A percentile compares a stretch with the other conserved stretches of the same genome.
Evolutionary conservation across 176 grass and related monocot species (phyloP).

Genomic region (Carex parvula): DNA sequence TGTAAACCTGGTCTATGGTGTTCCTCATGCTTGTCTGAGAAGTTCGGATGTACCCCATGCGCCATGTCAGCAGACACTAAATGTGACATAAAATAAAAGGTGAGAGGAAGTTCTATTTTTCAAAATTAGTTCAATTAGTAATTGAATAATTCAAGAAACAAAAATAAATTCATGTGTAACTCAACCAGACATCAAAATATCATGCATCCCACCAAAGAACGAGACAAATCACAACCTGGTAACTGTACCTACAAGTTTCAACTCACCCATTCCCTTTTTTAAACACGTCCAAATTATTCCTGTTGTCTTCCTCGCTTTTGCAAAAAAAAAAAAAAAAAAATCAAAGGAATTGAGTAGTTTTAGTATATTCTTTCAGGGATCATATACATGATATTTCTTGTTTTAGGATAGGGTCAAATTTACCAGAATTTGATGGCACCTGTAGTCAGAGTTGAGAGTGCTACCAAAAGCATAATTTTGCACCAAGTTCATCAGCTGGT

Average conservation of each 20-base stretch:
- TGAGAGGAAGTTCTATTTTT: background rate
- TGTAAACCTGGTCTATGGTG: slow-evolving; percentile 76
- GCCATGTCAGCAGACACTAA: slow-evolving; percentile 94
- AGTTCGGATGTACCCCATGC: slow-evolving; percentile 88
- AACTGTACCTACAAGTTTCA: background rate
- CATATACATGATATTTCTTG: background rate
- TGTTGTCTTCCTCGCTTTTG: background rate
- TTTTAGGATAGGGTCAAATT: background rate
- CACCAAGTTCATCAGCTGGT: background rate
- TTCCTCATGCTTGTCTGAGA: slow-evolving; percentile 88
- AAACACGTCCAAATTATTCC: background rate
- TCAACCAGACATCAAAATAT: background rate
- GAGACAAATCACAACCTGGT: background rate
- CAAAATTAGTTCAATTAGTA: background rate
- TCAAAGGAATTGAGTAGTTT: background rate
- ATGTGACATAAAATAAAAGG: slow-evolving; percentile 3
- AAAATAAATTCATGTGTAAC: background rate
- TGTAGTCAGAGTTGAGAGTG: background rate
- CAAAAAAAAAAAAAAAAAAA: background rate
- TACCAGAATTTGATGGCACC: background rate
- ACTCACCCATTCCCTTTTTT: background rate
- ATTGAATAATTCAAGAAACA: background rate
- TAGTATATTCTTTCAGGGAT: background rate
- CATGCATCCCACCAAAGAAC: background rate
- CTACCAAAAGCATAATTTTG: background rate